These are phyloP conservation scores for Aspergillus hiratsukae DNA, from an alignment of 2,329 filamentous ascomycete species.

Conservation along the genomic window DNA sequence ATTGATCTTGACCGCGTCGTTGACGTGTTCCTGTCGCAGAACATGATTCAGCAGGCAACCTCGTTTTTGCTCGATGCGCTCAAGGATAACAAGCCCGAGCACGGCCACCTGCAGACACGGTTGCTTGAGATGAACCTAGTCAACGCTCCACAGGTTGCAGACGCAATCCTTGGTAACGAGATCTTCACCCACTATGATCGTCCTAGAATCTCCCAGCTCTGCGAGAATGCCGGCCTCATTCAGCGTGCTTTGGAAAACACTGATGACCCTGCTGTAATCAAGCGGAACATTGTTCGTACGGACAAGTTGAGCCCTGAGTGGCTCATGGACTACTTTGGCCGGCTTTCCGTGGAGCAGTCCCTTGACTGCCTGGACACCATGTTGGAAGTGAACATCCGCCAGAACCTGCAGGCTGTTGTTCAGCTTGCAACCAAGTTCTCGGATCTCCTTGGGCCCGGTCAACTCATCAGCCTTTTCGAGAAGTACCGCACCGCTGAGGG, in stretches of 20 bases:
- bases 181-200: conserved; percentile 99
- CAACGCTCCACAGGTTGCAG: conserved; percentile 94
- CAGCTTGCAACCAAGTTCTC: conserved; percentile 98
- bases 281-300: conserved; percentile 78
- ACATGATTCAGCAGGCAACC: conserved; percentile 95
- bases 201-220: conserved; percentile 78
- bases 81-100: conserved; percentile 90
- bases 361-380: conserved; percentile 93
- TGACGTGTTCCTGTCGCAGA: conserved; percentile 96
- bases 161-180: conserved; percentile 94
- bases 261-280: conserved; percentile 82
- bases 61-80: conserved; percentile 96
- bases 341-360: conserved; percentile 90
- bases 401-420: conserved; percentile 91
- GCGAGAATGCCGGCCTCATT: conserved; percentile 83
- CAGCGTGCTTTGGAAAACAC: conserved; percentile 92
- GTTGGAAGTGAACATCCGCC: conserved; percentile 93
- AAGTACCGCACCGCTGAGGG: conserved; percentile 97
- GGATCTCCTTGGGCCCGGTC: conserved; percentile 81
- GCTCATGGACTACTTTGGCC: conserved; percentile 87
- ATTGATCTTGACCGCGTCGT: conserved; percentile 93
- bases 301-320: conserved; percentile 88
- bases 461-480: conserved; percentile 88
- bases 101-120: conserved; percentile 88
- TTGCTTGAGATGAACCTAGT: conserved; percentile 96